Conservation (phyloP, 2,329 filamentous ascomycete species). For the Byssoonygena ceratinophila region DNA sequence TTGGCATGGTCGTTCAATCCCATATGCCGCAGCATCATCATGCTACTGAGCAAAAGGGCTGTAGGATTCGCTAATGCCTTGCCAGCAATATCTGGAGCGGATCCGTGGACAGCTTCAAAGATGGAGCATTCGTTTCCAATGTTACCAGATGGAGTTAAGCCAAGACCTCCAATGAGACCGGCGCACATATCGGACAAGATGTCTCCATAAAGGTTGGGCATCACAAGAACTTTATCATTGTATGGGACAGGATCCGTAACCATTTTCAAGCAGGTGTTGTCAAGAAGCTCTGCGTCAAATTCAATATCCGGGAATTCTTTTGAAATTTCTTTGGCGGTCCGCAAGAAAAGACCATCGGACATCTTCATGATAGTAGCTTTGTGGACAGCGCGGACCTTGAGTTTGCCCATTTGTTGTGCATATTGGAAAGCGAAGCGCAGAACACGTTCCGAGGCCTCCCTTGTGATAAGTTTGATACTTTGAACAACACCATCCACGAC, state of each 20-base stretch:
- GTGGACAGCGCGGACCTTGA: constrained; percentile 95
- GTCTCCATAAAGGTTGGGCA: constrained; percentile 97
- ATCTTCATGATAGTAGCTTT: constrained; percentile 99
- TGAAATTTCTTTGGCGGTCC: constrained; percentile 69
- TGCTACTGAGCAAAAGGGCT: constrained; percentile 83
- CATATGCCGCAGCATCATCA: constrained; percentile 99
- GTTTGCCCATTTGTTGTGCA: constrained; percentile 82
- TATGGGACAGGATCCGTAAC: constrained; percentile 91
- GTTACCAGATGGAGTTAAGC: constrained; percentile 94
- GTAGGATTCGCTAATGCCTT: constrained; percentile 96
- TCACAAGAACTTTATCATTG: constrained; percentile 98
- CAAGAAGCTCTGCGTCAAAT: constrained; percentile 94
- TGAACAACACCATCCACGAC: constrained; percentile 97
- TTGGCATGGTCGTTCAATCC: constrained; percentile 70
- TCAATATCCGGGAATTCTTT: constrained; percentile 95
- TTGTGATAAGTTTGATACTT: constrained; percentile 98
- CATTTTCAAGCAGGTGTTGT: constrained; percentile 99
- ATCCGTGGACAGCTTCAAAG: constrained; percentile 98
- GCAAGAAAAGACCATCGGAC: constrained; percentile 96
- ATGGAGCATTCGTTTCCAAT: constrained; percentile 99
- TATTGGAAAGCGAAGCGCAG: constrained; percentile 98
- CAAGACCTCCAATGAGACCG: constrained; percentile 92
- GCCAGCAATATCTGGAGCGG: constrained; percentile 90
- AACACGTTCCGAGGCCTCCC: constrained; percentile 87
- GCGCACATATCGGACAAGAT: constrained; percentile 99